Evolutionary conservation across 2,329 filamentous ascomycete genomes (phyloP).

Genomic region (Capronia coronata): DNA sequence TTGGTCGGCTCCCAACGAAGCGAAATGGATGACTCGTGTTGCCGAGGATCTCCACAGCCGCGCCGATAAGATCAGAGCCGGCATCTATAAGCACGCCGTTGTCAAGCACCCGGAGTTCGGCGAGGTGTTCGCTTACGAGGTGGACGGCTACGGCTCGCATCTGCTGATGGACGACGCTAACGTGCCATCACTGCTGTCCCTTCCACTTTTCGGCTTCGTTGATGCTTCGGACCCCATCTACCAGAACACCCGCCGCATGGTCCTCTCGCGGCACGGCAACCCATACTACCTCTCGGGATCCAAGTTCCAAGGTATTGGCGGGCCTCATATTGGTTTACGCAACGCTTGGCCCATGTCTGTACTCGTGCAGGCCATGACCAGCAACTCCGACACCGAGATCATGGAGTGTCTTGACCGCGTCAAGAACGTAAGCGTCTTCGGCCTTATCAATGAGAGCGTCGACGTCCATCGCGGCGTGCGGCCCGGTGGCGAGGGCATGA

Average conservation of each 20-base stretch:
- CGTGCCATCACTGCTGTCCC: conserved; percentile 54
- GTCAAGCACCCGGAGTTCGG: conserved; percentile 47
- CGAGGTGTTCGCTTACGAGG: conserved; percentile 58
- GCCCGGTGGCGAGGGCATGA: conserved; percentile 55
- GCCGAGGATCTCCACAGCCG: conserved; percentile 48
- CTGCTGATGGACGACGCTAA: conserved; percentile 64
- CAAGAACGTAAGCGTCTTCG: conserved; percentile 65
- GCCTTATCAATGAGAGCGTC: conserved; percentile 86
- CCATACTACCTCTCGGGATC: conserved; percentile 78
- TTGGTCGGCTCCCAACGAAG: conserved; percentile 4
- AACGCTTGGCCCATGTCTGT: conserved; percentile 98
- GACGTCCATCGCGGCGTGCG: conserved; percentile 59
- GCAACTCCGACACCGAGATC: conserved; percentile 68
- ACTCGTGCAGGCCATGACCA: conserved; percentile 84
- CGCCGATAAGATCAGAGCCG: conserved; percentile 61
- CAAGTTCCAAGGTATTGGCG: conserved; percentile 82
- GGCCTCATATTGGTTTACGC: conserved; percentile 68
- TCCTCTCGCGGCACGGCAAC: conserved; percentile 69
- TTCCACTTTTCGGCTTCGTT: conserved; percentile 51
- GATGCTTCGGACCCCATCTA: conserved; percentile 62
- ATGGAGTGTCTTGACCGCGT: conserved; percentile 64
- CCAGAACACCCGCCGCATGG: conserved; percentile 78
- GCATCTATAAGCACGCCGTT: conserved; percentile 78
- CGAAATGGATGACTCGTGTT: conserved; percentile 34
- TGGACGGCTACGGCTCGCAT: conserved; percentile 57